Base-by-base conservation (phyloP, 2,329 filamentous ascomycete species). In the Colletotrichum orbiculare region DNA sequence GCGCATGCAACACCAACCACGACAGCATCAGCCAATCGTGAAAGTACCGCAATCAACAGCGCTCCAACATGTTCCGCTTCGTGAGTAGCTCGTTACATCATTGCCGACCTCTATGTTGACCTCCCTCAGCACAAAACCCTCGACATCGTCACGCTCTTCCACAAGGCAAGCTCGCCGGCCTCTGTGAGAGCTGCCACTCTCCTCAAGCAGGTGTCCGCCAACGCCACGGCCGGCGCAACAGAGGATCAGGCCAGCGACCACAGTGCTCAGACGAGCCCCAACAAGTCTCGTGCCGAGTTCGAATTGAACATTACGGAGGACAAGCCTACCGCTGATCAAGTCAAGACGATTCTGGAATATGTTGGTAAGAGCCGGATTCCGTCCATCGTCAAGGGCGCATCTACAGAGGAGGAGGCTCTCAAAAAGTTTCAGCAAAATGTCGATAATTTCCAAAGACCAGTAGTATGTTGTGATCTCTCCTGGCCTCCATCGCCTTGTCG, bases 141-240 rank as follows among this genome's bases (percentile, higher is more conserved):
- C 78, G 94, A 98, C 83, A 92, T 97, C 70, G 88, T 98, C 76
- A 98, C 95, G 67, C 90, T 99, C 83, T 99, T 98, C 85, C 94
- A 97, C 86, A 92, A 92, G 78, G 87, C 95, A 63, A 86, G 84
- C 72, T 86, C 87, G 58, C 87, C 91, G 25, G 85, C 90, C 69
- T 97, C 94, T 4, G 83, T 87, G 54, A 88, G 91, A 66, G 91
- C 91, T 38, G 87, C 90, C 67, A 90, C 87, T 46, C 81, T 97
- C 57, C 87, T 98, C 66, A 96, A 96, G 81, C 89, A 95, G 79
- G 86, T 89, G 38, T 91, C 92, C 34, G 89, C 91, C 52, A 88
- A 87, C 52, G 89, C 92, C 11, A 78, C 86, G 38, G 83, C 89
- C 65, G 83, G 86, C 25, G 88, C 93, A 9, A 93, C 91, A 2